Percentiles rank a stretch among this genome's conserved stretches.
phyloP scores from a whole-genome alignment of 352 stramenopile species.

The Hyaloperonospora brassicae region DNA sequence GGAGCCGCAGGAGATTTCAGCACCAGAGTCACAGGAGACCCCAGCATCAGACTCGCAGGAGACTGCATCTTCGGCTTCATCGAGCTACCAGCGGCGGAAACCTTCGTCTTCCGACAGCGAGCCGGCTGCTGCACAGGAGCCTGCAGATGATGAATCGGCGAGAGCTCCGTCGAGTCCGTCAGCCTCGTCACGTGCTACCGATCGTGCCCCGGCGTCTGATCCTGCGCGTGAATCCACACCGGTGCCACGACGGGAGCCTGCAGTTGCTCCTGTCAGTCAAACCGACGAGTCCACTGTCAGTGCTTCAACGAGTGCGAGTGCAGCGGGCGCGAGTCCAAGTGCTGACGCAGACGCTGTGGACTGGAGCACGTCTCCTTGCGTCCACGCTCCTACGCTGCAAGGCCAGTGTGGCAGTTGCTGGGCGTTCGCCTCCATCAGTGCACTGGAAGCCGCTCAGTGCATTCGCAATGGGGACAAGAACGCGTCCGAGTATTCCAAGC shows the following conservation, averaged over 20 bases:
- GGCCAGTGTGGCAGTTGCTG: conserved; percentile 95
- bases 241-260: background rate
- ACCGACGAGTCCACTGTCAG: background rate
- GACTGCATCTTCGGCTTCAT: conserved; percentile 5
- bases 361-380: conserved; percentile 37
- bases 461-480: conserved; percentile 56
- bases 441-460: conserved; percentile 86
- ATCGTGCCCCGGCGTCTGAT: too few relatives aligned
- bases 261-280: background rate
- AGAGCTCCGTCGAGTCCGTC: background rate
- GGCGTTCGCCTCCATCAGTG: conserved; percentile 91
- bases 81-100: conserved; percentile 14
- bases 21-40: too few relatives aligned
- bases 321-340: background rate
- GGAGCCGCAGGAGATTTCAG: too few relatives aligned
- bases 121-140: conserved; percentile 1
- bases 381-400: conserved; percentile 89
- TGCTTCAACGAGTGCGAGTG: conserved; percentile 9
- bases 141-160: conserved; percentile 2
- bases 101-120: conserved; percentile 4
- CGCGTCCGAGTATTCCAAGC: conserved; percentile 81
- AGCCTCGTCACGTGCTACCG: background rate
- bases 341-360: conserved; percentile 25
- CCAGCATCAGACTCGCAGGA: background rate
- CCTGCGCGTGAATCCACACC: too few relatives aligned